phyloP scores from a whole-genome alignment of 768 basidiomycete genomes.

The Podaxis sp. region DNA sequence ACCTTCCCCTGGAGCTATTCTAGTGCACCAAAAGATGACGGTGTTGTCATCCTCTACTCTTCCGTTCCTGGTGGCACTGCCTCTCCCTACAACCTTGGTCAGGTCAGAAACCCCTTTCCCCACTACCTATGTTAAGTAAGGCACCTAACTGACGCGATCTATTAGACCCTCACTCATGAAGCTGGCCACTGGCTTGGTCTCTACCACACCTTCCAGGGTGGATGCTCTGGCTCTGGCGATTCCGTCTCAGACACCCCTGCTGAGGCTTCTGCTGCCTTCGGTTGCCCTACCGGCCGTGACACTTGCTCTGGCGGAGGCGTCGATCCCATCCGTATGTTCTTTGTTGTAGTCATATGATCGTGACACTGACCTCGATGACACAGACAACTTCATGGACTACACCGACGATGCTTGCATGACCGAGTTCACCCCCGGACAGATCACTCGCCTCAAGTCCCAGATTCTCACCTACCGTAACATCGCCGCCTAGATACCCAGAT shows the following conservation, averaged over 20 bases:
- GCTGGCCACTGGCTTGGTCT: constrained; percentile 63
- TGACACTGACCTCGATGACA: background rate
- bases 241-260: constrained; percentile 46
- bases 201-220: constrained; percentile 60
- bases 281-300: constrained; percentile 39
- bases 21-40: constrained; percentile 45
- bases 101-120: constrained; percentile 21
- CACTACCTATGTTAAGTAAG: background rate
- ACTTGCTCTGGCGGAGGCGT: constrained; percentile 40
- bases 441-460: constrained; percentile 38
- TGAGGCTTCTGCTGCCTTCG: constrained; percentile 41
- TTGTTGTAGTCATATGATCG: background rate
- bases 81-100: constrained; percentile 41
- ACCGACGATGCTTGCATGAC: constrained; percentile 50
- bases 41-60: constrained; percentile 43
- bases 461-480: constrained; percentile 46
- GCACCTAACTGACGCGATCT: constrained; percentile 9
- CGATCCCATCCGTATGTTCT: constrained; percentile 42
- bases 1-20: constrained; percentile 50
- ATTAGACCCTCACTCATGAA: constrained; percentile 51
- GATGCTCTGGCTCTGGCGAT: constrained; percentile 42
- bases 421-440: constrained; percentile 47
- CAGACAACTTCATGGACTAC: constrained; percentile 58
- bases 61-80: constrained; percentile 45
- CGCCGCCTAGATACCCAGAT: constrained; percentile 18